Evolutionary conservation across 2,329 filamentous ascomycete genomes (phyloP).

Genomic region (Beauveria brongniartii): DNA sequence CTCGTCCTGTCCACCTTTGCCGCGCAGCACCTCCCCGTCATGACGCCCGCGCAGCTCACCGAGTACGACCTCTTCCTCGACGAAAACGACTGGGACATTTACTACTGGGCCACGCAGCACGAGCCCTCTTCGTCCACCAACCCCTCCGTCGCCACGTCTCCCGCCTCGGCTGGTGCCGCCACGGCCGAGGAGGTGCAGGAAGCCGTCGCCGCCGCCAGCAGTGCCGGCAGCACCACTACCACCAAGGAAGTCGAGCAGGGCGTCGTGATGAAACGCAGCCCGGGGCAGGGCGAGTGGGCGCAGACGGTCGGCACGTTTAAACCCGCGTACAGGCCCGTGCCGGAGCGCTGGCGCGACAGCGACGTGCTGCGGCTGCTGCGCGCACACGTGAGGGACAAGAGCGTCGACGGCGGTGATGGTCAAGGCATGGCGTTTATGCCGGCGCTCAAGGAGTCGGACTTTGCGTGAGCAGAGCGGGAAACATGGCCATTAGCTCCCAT

Average conservation of each 20-base stretch:
- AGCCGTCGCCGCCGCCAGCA: conserved; percentile 10
- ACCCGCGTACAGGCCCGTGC: conserved; percentile 87
- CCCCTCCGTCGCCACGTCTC: conserved; percentile 22
- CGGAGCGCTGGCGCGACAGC: conserved; percentile 73
- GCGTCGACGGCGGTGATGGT: conserved; percentile 31
- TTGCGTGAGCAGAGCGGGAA: background rate
- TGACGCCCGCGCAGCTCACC: conserved; percentile 64
- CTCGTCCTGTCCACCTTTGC: conserved; percentile 95
- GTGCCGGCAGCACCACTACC: no score
- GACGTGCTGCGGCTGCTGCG: conserved; percentile 71
- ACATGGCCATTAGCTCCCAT: background rate
- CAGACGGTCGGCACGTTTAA: conserved; percentile 93
- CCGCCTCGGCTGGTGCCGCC: conserved; percentile 20
- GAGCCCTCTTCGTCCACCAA: conserved; percentile 37
- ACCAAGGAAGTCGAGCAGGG: conserved; percentile 11
- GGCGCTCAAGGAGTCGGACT: conserved; percentile 24
- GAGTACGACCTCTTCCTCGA: conserved; percentile 92
- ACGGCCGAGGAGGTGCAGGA: conserved; percentile 16
- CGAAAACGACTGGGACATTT: conserved; percentile 99
- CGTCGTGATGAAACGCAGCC: conserved; percentile 24
- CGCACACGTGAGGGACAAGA: conserved; percentile 64
- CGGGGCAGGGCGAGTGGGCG: conserved; percentile 72
- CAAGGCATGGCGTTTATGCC: conserved; percentile 53
- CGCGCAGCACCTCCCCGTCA: conserved; percentile 63
- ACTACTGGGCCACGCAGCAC: conserved; percentile 97